Percentiles rank a stretch among this genome's conserved stretches.
Conservation (phyloP, 192 early-diverging fungal species). For the Gamsiella multidivaricata region DNA sequence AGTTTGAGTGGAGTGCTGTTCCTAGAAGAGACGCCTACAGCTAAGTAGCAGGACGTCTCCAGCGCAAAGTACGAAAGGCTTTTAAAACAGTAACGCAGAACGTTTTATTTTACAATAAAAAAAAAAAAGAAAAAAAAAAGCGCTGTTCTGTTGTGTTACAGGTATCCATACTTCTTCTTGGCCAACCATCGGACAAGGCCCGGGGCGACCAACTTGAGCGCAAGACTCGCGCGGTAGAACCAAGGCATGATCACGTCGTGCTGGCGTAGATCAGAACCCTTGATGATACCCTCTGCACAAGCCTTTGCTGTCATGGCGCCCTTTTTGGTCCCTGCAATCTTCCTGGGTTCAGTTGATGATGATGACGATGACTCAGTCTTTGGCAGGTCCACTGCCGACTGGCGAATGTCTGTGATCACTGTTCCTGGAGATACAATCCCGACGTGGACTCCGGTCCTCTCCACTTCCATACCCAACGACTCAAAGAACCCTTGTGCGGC, state of each 20-base stretch:
- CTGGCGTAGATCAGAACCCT: constrained; percentile 63
- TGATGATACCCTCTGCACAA: constrained; percentile 75
- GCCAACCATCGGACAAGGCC: constrained; percentile 73
- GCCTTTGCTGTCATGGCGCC: constrained; percentile 69
- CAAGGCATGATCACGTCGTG: constrained; percentile 73
- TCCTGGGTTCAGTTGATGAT: constrained; percentile 1
- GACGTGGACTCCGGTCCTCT: constrained; percentile 67
- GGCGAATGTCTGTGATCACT: constrained; percentile 77
- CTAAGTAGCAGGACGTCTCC: too few species aligned
- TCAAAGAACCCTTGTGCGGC: constrained; percentile 87
- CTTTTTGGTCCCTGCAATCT: constrained; percentile 58
- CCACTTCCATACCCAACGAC: constrained; percentile 82
- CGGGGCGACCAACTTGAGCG: constrained; percentile 66
- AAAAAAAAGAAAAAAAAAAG: too few species aligned
- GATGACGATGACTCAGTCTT: neutral
- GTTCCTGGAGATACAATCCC: constrained; percentile 79
- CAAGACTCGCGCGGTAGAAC: constrained; percentile 62
- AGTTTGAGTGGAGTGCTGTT: too few species aligned
- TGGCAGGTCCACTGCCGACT: constrained; percentile 69
- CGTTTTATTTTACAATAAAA: too few species aligned
- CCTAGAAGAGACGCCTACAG: too few species aligned
- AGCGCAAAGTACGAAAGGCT: too few species aligned
- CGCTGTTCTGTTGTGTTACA: too few species aligned
- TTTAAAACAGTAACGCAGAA: too few species aligned
- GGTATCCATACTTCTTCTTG: constrained; percentile 75